Conservation (phyloP, 345 rosid genomes). For the Jatropha curcas region DNA sequence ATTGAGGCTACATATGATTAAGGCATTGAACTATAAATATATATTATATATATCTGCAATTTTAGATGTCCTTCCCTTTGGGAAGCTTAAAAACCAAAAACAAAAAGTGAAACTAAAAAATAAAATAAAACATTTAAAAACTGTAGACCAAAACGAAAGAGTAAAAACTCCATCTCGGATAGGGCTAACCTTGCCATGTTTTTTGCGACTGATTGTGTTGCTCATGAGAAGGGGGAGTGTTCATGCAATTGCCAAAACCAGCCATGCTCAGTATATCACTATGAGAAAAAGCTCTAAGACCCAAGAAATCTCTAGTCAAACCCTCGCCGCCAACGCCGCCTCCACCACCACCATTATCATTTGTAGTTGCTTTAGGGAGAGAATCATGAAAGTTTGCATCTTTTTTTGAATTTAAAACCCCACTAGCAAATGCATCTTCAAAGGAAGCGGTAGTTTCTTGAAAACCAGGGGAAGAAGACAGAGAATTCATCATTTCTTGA, state of each 20-base stretch:
- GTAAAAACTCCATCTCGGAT: conserved; percentile 1
- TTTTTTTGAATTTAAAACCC: conserved; percentile 44
- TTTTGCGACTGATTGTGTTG: conserved; percentile 47
- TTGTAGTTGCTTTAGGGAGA: too few species aligned
- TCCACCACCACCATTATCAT: conserved; percentile 4
- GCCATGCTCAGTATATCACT: conserved; percentile 68
- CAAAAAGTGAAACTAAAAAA: conserved; percentile 7
- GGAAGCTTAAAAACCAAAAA: conserved; percentile 28
- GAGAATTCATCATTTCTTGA: conserved; percentile 52
- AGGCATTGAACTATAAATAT: conserved; percentile 14
- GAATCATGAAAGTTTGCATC: conserved; percentile 27
- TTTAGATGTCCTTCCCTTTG: conserved; percentile 44
- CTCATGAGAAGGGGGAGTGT: conserved; percentile 39
- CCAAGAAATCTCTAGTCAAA: conserved; percentile 88
- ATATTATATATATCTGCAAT: neutral
- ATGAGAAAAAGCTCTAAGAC: conserved; percentile 67
- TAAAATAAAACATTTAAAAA: neutral
- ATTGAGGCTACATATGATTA: conserved; percentile 8
- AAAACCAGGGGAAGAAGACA: conserved; percentile 43
- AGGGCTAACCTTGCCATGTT: conserved; percentile 65
- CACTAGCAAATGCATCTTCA: conserved; percentile 43
- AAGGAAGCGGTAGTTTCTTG: conserved; percentile 36
- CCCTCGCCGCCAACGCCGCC: conserved; percentile 44
- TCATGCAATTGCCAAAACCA: conserved; percentile 60
- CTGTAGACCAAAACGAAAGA: neutral